phyloP scores from a whole-genome alignment of 2,329 filamentous ascomycete species.

The Colletotrichum sp. region DNA sequence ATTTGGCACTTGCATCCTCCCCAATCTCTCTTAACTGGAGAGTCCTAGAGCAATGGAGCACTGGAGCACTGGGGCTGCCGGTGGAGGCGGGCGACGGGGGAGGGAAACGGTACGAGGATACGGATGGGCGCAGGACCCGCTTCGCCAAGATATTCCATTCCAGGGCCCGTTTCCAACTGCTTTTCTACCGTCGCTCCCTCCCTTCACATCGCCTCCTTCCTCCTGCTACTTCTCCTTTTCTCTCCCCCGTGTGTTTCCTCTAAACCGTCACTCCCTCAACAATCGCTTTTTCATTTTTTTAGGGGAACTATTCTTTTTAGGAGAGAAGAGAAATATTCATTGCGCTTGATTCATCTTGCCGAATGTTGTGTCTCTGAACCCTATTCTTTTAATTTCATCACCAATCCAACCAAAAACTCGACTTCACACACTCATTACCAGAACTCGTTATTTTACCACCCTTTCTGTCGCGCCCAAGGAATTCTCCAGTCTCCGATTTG shows the following conservation, averaged over 20 bases:
- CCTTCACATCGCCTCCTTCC: background rate
- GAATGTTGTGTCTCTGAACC: background rate
- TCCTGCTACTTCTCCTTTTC: conserved; percentile 1
- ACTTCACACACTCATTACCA: conserved; percentile 23
- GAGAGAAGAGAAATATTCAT: background rate
- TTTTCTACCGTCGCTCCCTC: conserved; percentile 18
- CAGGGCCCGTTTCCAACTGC: conserved; percentile 16
- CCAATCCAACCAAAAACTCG: background rate
- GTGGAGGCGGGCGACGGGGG: background rate
- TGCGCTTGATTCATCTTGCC: background rate
- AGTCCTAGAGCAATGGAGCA: background rate
- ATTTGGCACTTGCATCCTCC: background rate
- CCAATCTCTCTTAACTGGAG: background rate
- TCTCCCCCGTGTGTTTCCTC: conserved; percentile 5
- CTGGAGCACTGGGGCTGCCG: background rate
- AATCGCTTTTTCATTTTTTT: conserved; percentile 14
- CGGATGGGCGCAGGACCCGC: background rate
- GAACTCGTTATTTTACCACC: conserved; percentile 7
- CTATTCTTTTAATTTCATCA: conserved; percentile 19
- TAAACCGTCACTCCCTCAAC: conserved; percentile 21
- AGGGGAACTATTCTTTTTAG: background rate
- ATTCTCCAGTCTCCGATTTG: background rate
- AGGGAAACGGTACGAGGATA: background rate
- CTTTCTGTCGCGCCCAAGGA: background rate
- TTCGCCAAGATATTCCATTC: conserved; percentile 4